These are phyloP conservation scores for Rhododendron vialii DNA, from an alignment of 148 eudicot species.

Conservation along the genomic window DNA sequence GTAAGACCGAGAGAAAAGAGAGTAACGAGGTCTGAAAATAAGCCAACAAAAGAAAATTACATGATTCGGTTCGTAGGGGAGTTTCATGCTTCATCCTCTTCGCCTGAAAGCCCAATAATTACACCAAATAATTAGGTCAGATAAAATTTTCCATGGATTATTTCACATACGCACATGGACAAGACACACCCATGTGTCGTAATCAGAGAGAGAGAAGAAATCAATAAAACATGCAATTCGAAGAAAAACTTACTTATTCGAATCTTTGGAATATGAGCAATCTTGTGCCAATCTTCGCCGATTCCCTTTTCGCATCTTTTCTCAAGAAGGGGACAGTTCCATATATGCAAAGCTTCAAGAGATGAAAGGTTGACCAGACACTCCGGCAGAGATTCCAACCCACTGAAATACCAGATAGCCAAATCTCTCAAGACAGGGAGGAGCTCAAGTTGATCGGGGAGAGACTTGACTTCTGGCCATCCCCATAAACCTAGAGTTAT, in stretches of 20 bases:
- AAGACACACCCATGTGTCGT: not conserved
- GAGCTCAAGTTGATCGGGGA: too few relatives aligned
- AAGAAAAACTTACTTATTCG: not conserved
- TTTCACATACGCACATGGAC: not conserved
- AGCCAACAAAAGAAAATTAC: not conserved
- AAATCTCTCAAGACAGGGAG: too few relatives aligned
- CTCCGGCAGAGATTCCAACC: too few relatives aligned
- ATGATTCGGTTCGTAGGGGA: not conserved
- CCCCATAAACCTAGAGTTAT: rapidly evolving
- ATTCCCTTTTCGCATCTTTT: too few relatives aligned
- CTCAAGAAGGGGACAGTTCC: too few relatives aligned
- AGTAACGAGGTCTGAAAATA: not conserved
- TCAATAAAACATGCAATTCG: not conserved
- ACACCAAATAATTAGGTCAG: not conserved
- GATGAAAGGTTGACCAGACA: too few relatives aligned
- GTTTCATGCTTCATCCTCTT: not conserved
- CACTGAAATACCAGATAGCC: too few relatives aligned
- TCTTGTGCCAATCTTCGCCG: too few relatives aligned
- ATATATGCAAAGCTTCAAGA: too few relatives aligned
- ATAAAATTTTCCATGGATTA: not conserved
- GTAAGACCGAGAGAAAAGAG: not conserved
- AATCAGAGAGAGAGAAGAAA: not conserved
- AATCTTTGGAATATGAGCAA: not conserved
- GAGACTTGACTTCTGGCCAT: not conserved
- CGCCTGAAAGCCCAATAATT: not conserved